phyloP scores from a whole-genome alignment of 116 monocot species.

The Phalaenopsis hybrid region DNA sequence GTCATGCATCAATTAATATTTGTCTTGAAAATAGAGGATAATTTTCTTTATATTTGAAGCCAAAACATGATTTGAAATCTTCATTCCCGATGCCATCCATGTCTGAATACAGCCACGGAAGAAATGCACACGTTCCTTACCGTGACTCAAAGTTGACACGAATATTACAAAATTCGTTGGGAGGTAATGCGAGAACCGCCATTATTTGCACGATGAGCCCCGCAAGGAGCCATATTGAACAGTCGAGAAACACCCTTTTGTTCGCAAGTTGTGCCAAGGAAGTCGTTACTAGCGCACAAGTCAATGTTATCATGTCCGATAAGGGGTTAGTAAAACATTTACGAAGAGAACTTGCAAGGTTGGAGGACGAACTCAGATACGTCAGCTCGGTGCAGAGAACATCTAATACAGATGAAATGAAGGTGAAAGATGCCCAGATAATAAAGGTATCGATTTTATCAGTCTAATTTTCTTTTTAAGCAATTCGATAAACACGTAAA shows the following conservation, averaged over 20 bases:
- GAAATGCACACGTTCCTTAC: slow-evolving; percentile 84
- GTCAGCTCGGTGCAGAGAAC: slow-evolving; percentile 26
- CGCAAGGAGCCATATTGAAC: slow-evolving; percentile 84
- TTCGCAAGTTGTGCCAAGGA: slow-evolving; percentile 98
- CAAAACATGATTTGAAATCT: neutral
- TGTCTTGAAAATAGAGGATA: too few relatives aligned
- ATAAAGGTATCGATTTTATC: slow-evolving; percentile 44
- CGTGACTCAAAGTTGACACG: slow-evolving; percentile 96
- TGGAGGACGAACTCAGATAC: slow-evolving; percentile 75
- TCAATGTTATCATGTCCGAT: slow-evolving; percentile 97
- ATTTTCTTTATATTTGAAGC: too few relatives aligned
- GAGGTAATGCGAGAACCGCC: slow-evolving; percentile 93
- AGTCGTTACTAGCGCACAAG: slow-evolving; percentile 70
- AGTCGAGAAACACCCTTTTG: slow-evolving; percentile 84
- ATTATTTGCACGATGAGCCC: slow-evolving; percentile 99
- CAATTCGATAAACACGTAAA: neutral
- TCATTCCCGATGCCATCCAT: neutral
- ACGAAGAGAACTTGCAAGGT: slow-evolving; percentile 69
- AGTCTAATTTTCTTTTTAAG: neutral
- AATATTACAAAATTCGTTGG: slow-evolving; percentile 77
- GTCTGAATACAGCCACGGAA: slow-evolving; percentile 64
- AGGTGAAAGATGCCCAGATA: slow-evolving; percentile 73
- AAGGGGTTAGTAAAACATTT: slow-evolving; percentile 86
- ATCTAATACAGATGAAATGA: slow-evolving; percentile 36
- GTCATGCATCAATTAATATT: neutral